These are phyloP conservation scores for Areca catechu DNA, from an alignment of 176 grass and related monocot species.

Conservation along the genomic window DNA sequence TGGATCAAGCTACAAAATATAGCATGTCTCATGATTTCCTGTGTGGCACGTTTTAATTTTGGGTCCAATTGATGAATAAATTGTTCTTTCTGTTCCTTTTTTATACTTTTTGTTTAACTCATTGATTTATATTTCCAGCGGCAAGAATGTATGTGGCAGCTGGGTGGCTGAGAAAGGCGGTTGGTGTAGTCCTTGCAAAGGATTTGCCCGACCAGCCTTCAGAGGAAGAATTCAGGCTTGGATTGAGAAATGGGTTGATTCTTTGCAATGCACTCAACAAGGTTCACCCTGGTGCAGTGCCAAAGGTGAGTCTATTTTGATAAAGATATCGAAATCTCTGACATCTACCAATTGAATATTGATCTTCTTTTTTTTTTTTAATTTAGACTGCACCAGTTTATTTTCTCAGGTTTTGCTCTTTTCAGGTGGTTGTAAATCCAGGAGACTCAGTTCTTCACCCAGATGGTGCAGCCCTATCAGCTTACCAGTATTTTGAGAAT, in stretches of 20 bases:
- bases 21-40: too few species aligned
- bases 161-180: conserved; percentile 75
- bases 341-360: conserved; percentile 1
- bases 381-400: background rate
- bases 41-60: too few species aligned
- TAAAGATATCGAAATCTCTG: background rate
- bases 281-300: conserved; percentile 78
- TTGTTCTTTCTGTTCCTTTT: background rate
- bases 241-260: conserved; percentile 86
- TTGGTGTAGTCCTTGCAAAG: conserved; percentile 66
- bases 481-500: conserved; percentile 99
- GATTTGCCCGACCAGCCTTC: conserved; percentile 87
- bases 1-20: too few species aligned
- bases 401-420: conserved; percentile 4
- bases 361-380: background rate
- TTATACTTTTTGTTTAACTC: background rate
- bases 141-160: conserved; percentile 79
- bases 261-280: conserved; percentile 95
- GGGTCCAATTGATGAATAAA: background rate
- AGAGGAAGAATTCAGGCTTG: conserved; percentile 91
- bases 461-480: conserved; percentile 92
- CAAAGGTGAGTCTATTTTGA: conserved; percentile 43
- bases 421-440: conserved; percentile 86
- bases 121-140: conserved; percentile 35
- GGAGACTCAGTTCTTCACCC: conserved; percentile 76